Evolutionary conservation across 345 rosid species (phyloP).

Genomic region (Citrus reticulata): DNA sequence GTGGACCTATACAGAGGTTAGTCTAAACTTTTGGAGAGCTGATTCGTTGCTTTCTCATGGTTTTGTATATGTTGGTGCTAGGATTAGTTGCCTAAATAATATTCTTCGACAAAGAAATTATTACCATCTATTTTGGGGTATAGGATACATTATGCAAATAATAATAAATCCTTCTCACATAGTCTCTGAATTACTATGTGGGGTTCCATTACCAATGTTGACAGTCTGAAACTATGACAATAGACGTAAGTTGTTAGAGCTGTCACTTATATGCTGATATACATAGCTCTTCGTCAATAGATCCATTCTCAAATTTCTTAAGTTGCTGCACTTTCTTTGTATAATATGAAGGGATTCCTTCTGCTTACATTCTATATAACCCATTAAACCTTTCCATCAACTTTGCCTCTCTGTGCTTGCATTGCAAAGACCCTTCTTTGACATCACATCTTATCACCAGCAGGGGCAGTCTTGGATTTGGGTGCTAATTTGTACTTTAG

Average conservation of each 20-base stretch:
- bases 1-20: slow-evolving; percentile 56
- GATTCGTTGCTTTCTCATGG: neutral
- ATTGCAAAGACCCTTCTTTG: neutral
- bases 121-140: neutral
- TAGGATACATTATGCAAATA: neutral
- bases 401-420: neutral
- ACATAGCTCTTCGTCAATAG: neutral
- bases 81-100: neutral
- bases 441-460: neutral
- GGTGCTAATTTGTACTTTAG: neutral
- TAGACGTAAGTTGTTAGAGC: neutral
- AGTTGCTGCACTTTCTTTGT: neutral
- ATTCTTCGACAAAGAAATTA: neutral
- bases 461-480: neutral
- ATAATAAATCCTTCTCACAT: neutral
- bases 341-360: too few species aligned
- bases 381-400: neutral
- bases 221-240: neutral
- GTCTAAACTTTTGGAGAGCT: neutral
- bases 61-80: neutral
- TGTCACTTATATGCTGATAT: neutral
- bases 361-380: neutral
- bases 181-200: neutral
- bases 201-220: neutral
- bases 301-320: neutral